Evolutionary conservation across 2,329 filamentous ascomycete species (phyloP), one percentile per base, ranked within the genome.

Genomic region (Ophiostoma sp.): DNA sequence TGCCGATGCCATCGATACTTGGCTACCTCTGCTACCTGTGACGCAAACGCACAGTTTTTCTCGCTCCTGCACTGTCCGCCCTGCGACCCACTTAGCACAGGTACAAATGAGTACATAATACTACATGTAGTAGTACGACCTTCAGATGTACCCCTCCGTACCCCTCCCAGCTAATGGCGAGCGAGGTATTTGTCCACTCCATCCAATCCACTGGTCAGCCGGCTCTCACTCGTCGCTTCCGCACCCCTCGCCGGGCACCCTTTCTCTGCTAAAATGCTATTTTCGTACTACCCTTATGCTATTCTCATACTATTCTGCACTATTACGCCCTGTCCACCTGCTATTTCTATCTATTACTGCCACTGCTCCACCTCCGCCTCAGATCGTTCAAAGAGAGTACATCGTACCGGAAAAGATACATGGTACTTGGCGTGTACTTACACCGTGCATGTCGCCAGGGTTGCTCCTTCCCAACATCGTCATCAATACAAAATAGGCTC

Each of bases 91-190:
- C 57, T 62, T 62, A 20, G 57, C 5, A 0, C 1, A 4, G 6
- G 27, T 35, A 62, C 57, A 27, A 35, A 13, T 0, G 6, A 3
- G 15, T 33, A 65, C 31, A 0, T 31, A 10, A 5, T 4, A 2
- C 1, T 13, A 35, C 23, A 33, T 4, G 10, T 10, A 10, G 17
- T 4, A 11, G 13, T 7, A 0, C n/a, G n/a, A 5, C 15, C 0
- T 27, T 13, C 39, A 13, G 13, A 20, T 33, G 70, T 71, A 71
- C 57, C 44, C 15, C 8, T 3, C 11, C 8, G 70, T 71, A 71
- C 54, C 31, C 66, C 23, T 67, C 27, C 57, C 68, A 71, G 70
- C 73, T 71, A 74, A 73, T 72, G 70, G 66, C 68, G 72, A 73
- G 71, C 70, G 69, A 74, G 71, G 64, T 69, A 73, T 72, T 73